Conservation (phyloP, 2,329 filamentous ascomycete species). For the Amphichorda felina region DNA sequence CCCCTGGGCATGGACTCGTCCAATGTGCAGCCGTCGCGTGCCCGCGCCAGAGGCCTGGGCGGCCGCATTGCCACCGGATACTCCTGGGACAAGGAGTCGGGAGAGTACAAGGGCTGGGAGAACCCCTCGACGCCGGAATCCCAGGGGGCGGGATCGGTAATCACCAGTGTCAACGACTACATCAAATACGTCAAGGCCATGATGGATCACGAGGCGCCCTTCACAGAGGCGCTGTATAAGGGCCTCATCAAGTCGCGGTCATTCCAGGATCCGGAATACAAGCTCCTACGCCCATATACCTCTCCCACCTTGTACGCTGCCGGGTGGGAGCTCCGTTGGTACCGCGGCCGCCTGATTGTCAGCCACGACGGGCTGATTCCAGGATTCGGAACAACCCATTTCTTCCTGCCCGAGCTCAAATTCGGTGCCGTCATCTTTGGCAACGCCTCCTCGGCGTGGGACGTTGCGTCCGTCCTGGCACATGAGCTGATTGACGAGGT, state of each 20-base stretch:
- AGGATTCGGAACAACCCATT: conserved; percentile 12
- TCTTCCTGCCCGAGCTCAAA: conserved; percentile 12
- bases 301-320: conserved; percentile 8
- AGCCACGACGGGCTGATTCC: conserved; percentile 12
- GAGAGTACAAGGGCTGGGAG: conserved; percentile 3
- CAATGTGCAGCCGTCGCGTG: conserved; percentile 10
- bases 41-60: conserved; percentile 8
- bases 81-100: conserved; percentile 7
- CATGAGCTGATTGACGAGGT: conserved; percentile 10
- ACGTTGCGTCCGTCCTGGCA: conserved; percentile 8
- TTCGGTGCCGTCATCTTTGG: conserved; percentile 14
- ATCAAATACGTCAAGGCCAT: conserved; percentile 15
- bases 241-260: conserved; percentile 10
- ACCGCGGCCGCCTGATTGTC: conserved; percentile 10
- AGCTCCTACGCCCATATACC: background rate
- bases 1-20: conserved; percentile 13
- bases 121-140: conserved; percentile 10
- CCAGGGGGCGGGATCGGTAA: conserved; percentile 16
- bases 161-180: conserved; percentile 15
- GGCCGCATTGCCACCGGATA: conserved; percentile 9
- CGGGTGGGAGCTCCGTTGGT: conserved; percentile 11
- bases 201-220: conserved; percentile 10
- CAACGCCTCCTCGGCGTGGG: conserved; percentile 9
- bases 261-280: conserved; percentile 6
- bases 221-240: conserved; percentile 11